Conservation (phyloP, 495 filamentous ascomycete genomes). For the Acidiella bohemica region DNA sequence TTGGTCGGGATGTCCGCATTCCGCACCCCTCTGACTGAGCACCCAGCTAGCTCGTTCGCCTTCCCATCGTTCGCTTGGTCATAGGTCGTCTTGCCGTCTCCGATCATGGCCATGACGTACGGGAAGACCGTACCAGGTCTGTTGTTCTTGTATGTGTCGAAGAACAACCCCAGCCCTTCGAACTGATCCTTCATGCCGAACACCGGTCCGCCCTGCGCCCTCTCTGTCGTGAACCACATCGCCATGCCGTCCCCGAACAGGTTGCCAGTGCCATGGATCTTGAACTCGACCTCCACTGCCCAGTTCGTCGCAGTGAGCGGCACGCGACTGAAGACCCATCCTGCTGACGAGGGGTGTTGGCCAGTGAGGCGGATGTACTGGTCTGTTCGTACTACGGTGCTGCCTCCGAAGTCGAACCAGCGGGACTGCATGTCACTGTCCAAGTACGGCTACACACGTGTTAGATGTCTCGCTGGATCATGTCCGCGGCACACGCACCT, state of each 20-base stretch:
- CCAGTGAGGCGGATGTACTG: constrained; percentile 90
- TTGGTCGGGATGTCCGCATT: constrained; percentile 67
- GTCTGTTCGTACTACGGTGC: constrained; percentile 86
- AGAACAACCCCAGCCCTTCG: constrained; percentile 89
- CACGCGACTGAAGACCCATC: constrained; percentile 87
- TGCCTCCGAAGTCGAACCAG: constrained; percentile 98
- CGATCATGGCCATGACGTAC: constrained; percentile 97
- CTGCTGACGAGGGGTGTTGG: constrained; percentile 75
- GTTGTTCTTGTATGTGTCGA: constrained; percentile 99
- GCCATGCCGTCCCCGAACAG: constrained; percentile 96
- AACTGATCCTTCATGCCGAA: constrained; percentile 83
- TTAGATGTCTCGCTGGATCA: background rate
- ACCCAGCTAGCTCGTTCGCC: constrained; percentile 81
- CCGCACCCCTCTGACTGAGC: constrained; percentile 84
- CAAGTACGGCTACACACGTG: constrained; percentile 62
- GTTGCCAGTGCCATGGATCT: constrained; percentile 66
- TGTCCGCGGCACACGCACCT: background rate
- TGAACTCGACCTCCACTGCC: constrained; percentile 97
- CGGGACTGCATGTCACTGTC: constrained; percentile 97
- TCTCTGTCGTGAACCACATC: constrained; percentile 94
- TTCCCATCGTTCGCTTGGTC: constrained; percentile 94
- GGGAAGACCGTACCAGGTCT: constrained; percentile 89
- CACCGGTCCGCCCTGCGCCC: constrained; percentile 65
- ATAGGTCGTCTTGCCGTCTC: constrained; percentile 77
- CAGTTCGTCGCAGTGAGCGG: constrained; percentile 97